Evolutionary conservation across 805 yeast species (phyloP).

Genomic region (Lipomyces spencermartinsiae): DNA sequence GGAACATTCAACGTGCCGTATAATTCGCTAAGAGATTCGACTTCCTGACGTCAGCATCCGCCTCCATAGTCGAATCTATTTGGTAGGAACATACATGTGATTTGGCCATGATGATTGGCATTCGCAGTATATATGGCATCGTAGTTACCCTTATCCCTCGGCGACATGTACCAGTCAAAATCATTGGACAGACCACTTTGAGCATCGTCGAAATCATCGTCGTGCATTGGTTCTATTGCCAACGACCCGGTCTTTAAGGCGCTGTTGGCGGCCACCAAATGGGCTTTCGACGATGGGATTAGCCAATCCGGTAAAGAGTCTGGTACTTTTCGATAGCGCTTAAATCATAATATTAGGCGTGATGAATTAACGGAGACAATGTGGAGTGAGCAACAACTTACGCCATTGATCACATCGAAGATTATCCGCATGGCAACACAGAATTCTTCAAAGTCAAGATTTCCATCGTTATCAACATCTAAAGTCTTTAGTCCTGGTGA

Average conservation of each 20-base stretch:
- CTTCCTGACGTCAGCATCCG: constrained; percentile 11
- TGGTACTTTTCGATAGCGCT: constrained; percentile 59
- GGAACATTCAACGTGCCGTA: constrained; percentile 81
- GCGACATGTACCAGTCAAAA: constrained; percentile 97
- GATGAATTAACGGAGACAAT: neutral
- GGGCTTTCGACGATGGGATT: constrained; percentile 86
- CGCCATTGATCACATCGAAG: constrained; percentile 87
- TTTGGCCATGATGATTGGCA: constrained; percentile 79
- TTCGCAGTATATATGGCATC: constrained; percentile 77
- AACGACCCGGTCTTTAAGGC: constrained; percentile 56
- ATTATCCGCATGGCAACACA: constrained; percentile 96
- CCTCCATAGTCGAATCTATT: neutral
- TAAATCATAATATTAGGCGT: neutral
- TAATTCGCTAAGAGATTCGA: constrained; percentile 70
- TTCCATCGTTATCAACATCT: constrained; percentile 92
- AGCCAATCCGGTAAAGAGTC: constrained; percentile 85
- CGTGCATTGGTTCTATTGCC: constrained; percentile 30
- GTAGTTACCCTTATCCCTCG: constrained; percentile 78
- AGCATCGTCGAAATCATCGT: constrained; percentile 59
- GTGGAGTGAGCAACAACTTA: constrained; percentile 42
- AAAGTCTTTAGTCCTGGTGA: constrained; percentile 15
- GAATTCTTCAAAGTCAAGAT: constrained; percentile 94
- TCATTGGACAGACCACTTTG: constrained; percentile 69
- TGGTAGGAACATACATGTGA: constrained; percentile 53
- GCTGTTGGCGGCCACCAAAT: constrained; percentile 80